Evolutionary conservation across 176 grass and related monocot species (phyloP), one percentile per base, ranked within the genome.

Genomic region (Zea luxurians): DNA sequence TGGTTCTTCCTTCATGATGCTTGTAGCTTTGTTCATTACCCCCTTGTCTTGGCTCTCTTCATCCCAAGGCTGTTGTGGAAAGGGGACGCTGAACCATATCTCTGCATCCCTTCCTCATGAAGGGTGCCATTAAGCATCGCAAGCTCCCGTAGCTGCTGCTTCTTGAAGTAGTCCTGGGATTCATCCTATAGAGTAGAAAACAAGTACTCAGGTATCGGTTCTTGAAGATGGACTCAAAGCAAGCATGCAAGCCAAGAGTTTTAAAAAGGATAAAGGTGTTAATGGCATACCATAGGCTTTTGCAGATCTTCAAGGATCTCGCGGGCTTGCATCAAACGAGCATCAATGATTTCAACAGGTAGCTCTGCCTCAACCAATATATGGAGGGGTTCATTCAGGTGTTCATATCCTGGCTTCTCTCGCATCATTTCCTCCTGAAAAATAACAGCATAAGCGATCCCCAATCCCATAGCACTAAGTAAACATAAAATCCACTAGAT

Each of bases 161-260:
- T 97, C 88, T 97, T 97, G 86, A 88, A 93, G 70, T 93, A 93
- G 77, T 97, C 93, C 52, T 97, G 93, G 8, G 93, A 93, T 82
- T 97, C 93, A 47, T 97, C 93, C 93, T 97, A 80, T 18, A 66
- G n/a, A 79, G 18, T 15, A 84, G 4, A 74, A 64, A 69, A 59
- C 35, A 50, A 77, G 2, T 16, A 50, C 49, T 68, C 73, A 72
- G n/a, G n/a, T 20, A 37, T 34, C 57, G 11, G 7, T 71, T 70
- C 61, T 76, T 62, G 13, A 48, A 65, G 5, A 50, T 13, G 0
- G 70, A 41, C 64, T 67, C 11, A 73, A 61, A 60, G 13, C 5
- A 3, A 68, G 65, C 9, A 10, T 13, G 58, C 18, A 66, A 71
- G 55, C 38, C 48, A n/a, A n/a, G n/a, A n/a, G n/a, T n/a, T n/a